Evolutionary conservation across 2,329 filamentous ascomycete genomes (phyloP).

Genomic region (Apiospora arundinis): DNA sequence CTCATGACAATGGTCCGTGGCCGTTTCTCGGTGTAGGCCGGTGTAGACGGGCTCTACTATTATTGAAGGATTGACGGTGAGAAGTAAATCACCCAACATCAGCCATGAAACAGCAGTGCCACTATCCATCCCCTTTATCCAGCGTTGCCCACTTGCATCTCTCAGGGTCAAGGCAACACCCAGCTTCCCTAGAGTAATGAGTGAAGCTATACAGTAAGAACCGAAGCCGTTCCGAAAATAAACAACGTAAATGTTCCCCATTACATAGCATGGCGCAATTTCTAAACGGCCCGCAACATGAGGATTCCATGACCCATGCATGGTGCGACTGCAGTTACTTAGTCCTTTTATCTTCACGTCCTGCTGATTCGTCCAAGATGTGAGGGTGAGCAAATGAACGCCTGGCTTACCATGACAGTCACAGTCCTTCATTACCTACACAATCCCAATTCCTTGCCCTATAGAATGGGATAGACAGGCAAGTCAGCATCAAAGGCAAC

Average conservation of each 20-base stretch:
- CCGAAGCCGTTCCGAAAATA: no score
- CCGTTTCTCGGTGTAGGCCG: conserved; percentile 11
- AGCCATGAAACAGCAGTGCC: conserved; percentile 6
- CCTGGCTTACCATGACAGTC: background rate
- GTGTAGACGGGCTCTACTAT: background rate
- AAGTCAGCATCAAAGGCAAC: background rate
- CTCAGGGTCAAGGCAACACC: background rate
- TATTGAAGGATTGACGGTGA: conserved; percentile 1
- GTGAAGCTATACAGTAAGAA: background rate
- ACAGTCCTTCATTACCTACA: background rate
- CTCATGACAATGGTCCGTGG: background rate
- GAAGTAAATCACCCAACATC: conserved; percentile 6
- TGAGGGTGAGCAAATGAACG: background rate
- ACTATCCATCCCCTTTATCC: background rate
- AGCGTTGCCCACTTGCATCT: background rate
- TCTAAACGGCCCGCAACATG: background rate
- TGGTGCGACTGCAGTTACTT: background rate
- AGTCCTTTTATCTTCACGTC: background rate
- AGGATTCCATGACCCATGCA: background rate
- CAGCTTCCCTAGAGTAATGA: background rate
- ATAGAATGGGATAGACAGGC: background rate
- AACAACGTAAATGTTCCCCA: background rate
- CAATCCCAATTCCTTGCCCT: background rate
- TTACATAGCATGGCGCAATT: background rate
- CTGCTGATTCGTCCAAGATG: no score